Evolutionary conservation across 129 eudicot species (phyloP).

Genomic region (Chrysanthemum seticuspe): DNA sequence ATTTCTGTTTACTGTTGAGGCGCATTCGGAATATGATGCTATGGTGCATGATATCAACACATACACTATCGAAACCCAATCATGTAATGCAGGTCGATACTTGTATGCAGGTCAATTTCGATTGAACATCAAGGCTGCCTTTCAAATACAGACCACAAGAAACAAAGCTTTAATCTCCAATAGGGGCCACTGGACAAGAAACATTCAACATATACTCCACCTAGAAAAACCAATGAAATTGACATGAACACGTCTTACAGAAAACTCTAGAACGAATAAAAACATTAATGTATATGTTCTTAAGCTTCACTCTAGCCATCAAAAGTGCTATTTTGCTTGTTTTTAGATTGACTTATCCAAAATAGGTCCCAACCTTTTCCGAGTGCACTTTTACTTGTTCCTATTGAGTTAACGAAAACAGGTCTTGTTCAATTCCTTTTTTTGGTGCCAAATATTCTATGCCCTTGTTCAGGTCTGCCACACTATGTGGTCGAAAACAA

Average conservation of each 20-base stretch:
- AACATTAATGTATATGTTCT: not conserved
- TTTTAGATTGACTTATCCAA: constrained; percentile 13
- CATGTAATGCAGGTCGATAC: not conserved
- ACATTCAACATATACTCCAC: constrained; percentile 3
- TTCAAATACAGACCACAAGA: constrained; percentile 18
- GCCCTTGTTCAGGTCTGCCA: constrained; percentile 17
- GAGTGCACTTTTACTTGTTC: constrained; percentile 3
- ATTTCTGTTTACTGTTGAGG: not conserved
- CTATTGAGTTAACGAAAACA: not conserved
- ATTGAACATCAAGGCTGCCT: constrained; percentile 1
- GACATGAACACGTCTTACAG: not conserved
- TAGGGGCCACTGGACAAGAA: constrained; percentile 17
- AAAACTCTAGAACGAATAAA: not conserved
- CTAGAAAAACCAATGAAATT: constrained; percentile 5
- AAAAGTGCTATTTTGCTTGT: constrained; percentile 17
- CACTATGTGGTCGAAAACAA: constrained; percentile 1
- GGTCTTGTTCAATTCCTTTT: not conserved
- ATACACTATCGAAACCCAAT: constrained; percentile 16
- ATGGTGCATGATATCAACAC: not conserved
- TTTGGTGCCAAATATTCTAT: constrained; percentile 17
- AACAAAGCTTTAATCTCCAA: constrained; percentile 8
- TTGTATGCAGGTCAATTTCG: not conserved
- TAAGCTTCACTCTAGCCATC: constrained; percentile 9
- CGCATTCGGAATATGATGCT: constrained; percentile 2
- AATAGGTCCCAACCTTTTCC: constrained; percentile 12